Percentiles rank a stretch among this genome's conserved stretches.
Conservation (phyloP, 108 stramenopile species). For the Cyclotella cryptica region DNA sequence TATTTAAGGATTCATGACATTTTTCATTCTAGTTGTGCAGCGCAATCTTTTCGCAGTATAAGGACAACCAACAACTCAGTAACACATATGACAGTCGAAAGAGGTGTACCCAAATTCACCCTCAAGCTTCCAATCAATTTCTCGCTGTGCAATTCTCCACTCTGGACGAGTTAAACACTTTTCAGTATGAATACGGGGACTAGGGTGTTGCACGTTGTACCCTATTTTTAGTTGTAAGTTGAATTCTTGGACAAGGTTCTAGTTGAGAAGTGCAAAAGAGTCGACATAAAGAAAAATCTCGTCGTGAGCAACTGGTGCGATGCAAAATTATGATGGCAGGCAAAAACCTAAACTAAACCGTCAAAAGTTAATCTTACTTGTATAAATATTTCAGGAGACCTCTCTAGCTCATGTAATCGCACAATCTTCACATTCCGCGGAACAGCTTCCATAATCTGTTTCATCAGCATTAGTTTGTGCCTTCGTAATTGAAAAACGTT, state of each 20-base stretch:
- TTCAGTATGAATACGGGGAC: constrained; percentile 19
- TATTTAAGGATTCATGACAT: neutral
- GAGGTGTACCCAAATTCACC: constrained; percentile 31
- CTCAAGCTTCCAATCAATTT: constrained; percentile 41
- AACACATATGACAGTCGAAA: constrained; percentile 38
- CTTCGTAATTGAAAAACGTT: constrained; percentile 45
- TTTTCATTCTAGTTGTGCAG: neutral
- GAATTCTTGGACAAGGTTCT: constrained; percentile 18
- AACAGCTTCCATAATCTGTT: constrained; percentile 32
- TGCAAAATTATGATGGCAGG: too few species aligned
- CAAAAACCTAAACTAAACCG: neutral
- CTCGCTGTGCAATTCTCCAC: constrained; percentile 42
- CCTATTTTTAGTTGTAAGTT: constrained; percentile 8
- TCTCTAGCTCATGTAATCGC: constrained; percentile 36
- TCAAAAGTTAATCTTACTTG: constrained; percentile 9
- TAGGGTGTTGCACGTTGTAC: constrained; percentile 14
- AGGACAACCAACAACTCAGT: constrained; percentile 7
- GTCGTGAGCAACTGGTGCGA: neutral
- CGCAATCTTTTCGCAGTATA: too few species aligned
- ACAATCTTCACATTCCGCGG: constrained; percentile 45
- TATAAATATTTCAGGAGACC: constrained; percentile 36
- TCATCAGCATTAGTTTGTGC: constrained; percentile 47
- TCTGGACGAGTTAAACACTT: constrained; percentile 22
- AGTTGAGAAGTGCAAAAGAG: neutral
- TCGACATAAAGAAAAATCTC: neutral